Conservation (phyloP, 371 early-diverging fungal species). For the Actinomucor elegans region DNA sequence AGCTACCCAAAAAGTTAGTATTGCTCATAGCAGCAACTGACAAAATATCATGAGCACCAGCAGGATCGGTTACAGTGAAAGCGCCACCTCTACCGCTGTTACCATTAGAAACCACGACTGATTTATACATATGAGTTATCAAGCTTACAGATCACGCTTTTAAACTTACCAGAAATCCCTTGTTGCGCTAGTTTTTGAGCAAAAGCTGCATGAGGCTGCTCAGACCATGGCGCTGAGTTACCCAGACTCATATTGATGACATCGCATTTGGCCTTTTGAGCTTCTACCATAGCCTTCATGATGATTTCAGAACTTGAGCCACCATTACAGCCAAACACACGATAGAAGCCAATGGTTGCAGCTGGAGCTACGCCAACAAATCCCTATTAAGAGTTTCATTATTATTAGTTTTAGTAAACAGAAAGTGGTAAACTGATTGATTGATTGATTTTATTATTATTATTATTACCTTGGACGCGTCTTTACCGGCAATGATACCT, state of each 20-base stretch:
- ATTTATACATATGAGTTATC: conserved; percentile 47
- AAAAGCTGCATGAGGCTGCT: conserved; percentile 42
- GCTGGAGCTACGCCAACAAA: conserved; percentile 67
- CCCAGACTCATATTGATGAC: conserved; percentile 78
- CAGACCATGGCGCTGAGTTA: conserved; percentile 55
- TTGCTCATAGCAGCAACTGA: conserved; percentile 66
- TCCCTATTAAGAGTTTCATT: no score
- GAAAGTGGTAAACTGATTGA: no score
- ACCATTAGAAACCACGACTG: conserved; percentile 63
- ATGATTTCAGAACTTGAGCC: conserved; percentile 64
- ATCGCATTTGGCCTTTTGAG: conserved; percentile 55
- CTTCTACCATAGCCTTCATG: conserved; percentile 63
- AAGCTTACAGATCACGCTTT: conserved; percentile 42
- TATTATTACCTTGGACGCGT: conserved; percentile 25
- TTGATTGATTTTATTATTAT: no score
- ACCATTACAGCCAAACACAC: conserved; percentile 71
- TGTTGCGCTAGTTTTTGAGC: conserved; percentile 44
- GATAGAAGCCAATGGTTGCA: conserved; percentile 58
- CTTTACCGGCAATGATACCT: conserved; percentile 65
- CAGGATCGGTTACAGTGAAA: conserved; percentile 53
- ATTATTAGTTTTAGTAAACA: no score
- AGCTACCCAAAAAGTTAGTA: conserved; percentile 19
- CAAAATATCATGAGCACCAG: conserved; percentile 46
- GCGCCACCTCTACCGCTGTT: conserved; percentile 63
- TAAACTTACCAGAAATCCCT: conserved; percentile 30